These are phyloP conservation scores for Carpinus fangiana DNA, from an alignment of 306 rosid genomes.

Conservation along the genomic window DNA sequence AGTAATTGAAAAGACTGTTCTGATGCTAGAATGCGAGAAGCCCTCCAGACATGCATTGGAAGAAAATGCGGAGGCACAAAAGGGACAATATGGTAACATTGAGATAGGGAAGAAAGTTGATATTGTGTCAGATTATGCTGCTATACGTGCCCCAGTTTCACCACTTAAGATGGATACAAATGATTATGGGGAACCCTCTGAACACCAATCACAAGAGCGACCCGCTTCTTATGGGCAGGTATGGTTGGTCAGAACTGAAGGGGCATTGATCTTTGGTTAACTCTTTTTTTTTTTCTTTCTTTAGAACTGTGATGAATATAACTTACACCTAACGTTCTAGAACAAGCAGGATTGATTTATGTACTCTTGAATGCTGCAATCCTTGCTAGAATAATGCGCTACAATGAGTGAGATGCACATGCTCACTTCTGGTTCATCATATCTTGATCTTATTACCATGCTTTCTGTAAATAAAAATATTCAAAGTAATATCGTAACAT, in stretches of 20 bases:
- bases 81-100: conserved; percentile 27
- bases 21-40: conserved; percentile 74
- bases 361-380: conserved; percentile 1
- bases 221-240: conserved; percentile 51
- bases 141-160: conserved; percentile 48
- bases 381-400: background rate
- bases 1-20: conserved; percentile 78
- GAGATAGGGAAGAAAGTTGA: conserved; percentile 43
- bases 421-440: background rate
- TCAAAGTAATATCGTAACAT: background rate
- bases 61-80: conserved; percentile 32
- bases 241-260: conserved; percentile 27
- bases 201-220: conserved; percentile 41
- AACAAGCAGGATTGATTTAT: background rate
- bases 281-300: conserved; percentile 11
- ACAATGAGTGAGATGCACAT: background rate
- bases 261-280: conserved; percentile 10
- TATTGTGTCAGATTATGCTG: conserved; percentile 44
- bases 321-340: background rate
- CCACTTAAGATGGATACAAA: conserved; percentile 39
- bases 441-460: background rate
- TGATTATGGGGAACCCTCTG: conserved; percentile 43
- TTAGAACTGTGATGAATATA: background rate
- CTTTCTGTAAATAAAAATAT: background rate
- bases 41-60: conserved; percentile 36